phyloP scores from a whole-genome alignment of 441 rosid species.

The Jatropha podagrica region DNA sequence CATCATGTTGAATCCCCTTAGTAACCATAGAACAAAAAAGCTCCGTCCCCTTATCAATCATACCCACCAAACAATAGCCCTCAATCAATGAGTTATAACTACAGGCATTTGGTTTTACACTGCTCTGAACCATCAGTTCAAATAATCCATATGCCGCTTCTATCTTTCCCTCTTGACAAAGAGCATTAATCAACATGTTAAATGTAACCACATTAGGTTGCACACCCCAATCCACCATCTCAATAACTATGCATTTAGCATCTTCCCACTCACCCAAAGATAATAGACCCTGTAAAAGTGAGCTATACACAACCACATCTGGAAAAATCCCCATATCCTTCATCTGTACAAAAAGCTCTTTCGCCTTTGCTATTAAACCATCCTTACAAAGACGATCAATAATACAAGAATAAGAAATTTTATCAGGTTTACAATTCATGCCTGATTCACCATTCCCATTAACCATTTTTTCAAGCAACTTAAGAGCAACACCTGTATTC shows the following conservation, averaged over 20 bases:
- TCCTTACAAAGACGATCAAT: conserved; percentile 13
- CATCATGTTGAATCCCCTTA: conserved; percentile 11
- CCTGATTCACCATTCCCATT: conserved; percentile 6
- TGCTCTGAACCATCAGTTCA: conserved; percentile 24
- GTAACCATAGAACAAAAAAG: conserved; percentile 14
- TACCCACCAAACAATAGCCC: conserved; percentile 25
- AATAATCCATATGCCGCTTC: conserved; percentile 18
- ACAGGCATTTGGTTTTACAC: conserved; percentile 10
- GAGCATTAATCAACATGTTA: conserved; percentile 20
- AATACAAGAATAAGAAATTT: conserved; percentile 7
- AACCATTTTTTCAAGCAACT: conserved; percentile 24
- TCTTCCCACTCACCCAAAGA: conserved; percentile 18
- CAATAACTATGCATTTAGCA: conserved; percentile 19
- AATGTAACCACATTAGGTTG: conserved; percentile 26
- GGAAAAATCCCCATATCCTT: neutral
- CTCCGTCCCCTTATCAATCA: conserved; percentile 22
- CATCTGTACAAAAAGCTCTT: too few species aligned
- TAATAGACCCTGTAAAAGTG: conserved; percentile 26
- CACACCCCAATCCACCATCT: conserved; percentile 26
- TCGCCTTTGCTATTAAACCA: too few species aligned
- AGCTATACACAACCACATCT: conserved; percentile 16
- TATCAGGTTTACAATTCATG: conserved; percentile 19
- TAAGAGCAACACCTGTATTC: conserved; percentile 21
- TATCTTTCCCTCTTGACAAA: conserved; percentile 27
- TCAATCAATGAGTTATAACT: conserved; percentile 27